Conservation (phyloP, 2,329 filamentous ascomycete genomes). For the Chrysoporthe puriensis region DNA sequence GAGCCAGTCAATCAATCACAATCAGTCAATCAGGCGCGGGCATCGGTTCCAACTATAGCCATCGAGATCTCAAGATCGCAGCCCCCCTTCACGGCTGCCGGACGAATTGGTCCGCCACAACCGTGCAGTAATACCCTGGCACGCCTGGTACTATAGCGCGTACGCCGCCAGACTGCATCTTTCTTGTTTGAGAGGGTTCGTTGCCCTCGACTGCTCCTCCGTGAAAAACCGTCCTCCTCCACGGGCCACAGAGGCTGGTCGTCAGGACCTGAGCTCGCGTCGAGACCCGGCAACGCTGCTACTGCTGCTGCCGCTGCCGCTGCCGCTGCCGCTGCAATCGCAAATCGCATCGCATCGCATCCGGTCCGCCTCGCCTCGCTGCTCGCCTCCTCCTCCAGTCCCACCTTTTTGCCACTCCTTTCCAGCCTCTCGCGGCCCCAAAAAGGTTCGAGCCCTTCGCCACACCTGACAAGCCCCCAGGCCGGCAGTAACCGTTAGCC, state of each 20-base stretch:
- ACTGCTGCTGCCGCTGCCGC: too few species aligned
- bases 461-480: slow-evolving; percentile 26
- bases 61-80: slow-evolving; percentile 12
- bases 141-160: too few species aligned
- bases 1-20: too few species aligned
- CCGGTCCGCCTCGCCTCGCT: background rate
- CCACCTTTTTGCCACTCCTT: slow-evolving; percentile 6
- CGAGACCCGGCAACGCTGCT: background rate
- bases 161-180: too few species aligned
- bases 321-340: background rate
- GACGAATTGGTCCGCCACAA: slow-evolving; percentile 10
- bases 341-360: too few species aligned
- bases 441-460: slow-evolving; percentile 23
- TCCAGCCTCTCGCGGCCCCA: background rate
- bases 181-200: too few species aligned
- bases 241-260: background rate
- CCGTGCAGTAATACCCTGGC: too few species aligned
- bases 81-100: background rate
- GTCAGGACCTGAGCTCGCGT: background rate
- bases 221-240: background rate
- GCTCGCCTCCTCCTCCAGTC: slow-evolving; percentile 5
- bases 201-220: background rate
- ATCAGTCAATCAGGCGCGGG: background rate
- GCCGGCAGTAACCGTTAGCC: slow-evolving; percentile 25
- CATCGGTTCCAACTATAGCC: background rate